Conservation (phyloP, 768 basidiomycete genomes). For the Collybia mongolica region DNA sequence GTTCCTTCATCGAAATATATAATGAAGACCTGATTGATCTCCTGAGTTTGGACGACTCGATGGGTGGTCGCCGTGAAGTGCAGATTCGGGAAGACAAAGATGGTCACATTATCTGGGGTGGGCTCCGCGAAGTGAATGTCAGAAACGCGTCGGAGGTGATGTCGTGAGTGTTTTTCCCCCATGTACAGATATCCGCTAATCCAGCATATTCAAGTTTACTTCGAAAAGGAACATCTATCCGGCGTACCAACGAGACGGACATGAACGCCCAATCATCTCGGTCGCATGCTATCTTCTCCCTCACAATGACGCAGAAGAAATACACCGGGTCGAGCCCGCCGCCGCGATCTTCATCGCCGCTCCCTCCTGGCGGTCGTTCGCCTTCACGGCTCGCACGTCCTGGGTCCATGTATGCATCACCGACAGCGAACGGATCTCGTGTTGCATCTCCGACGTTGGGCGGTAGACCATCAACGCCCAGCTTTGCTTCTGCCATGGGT, state of each 20-base stretch:
- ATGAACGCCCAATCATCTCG: conserved; percentile 99
- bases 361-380: conserved; percentile 73
- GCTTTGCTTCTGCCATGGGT: conserved; percentile 73
- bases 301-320: conserved; percentile 91
- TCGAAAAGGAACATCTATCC: conserved; percentile 83
- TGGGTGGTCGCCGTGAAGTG: conserved; percentile 75
- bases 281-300: conserved; percentile 98
- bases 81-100: conserved; percentile 97
- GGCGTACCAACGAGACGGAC: conserved; percentile 95
- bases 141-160: conserved; percentile 86
- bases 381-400: conserved; percentile 78
- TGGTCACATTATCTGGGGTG: conserved; percentile 96
- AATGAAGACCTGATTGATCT: conserved; percentile 99
- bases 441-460: conserved; percentile 80
- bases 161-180: conserved; percentile 56
- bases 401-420: conserved; percentile 66
- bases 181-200: conserved; percentile 4
- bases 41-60: conserved; percentile 69
- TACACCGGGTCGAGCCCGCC: conserved; percentile 69
- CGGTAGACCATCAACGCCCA: conserved; percentile 70
- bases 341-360: conserved; percentile 74
- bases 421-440: conserved; percentile 38
- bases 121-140: conserved; percentile 90
- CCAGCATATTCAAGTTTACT: conserved; percentile 57
- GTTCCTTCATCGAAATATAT: conserved; percentile 96